These are phyloP conservation scores for Quercus cerris DNA, from an alignment of 306 rosid genomes.

Conservation along the genomic window DNA sequence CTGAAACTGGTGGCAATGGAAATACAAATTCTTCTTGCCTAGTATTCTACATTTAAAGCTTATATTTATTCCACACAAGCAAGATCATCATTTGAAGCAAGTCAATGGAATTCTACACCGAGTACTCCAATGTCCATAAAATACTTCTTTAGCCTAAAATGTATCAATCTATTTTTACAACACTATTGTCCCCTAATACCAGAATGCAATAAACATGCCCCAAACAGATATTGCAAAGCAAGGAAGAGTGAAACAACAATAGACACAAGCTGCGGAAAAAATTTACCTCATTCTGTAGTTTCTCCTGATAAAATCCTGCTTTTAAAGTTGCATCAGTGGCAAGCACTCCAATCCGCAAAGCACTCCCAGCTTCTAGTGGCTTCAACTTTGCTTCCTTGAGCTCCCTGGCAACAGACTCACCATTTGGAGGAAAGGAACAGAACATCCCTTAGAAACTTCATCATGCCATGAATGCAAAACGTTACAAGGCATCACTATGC, in stretches of 20 bases:
- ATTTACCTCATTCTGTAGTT: slow-evolving; percentile 73
- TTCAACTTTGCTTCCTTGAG: slow-evolving; percentile 83
- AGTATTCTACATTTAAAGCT: neutral
- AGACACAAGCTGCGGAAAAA: neutral
- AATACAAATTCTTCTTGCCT: neutral
- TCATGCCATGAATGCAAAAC: slow-evolving; percentile 79
- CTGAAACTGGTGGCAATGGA: neutral
- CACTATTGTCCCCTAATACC: neutral
- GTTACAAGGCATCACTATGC: slow-evolving; percentile 86
- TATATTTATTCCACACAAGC: neutral
- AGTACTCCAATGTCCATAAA: neutral
- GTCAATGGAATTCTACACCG: neutral
- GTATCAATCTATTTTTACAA: neutral
- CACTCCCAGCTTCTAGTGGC: slow-evolving; percentile 83
- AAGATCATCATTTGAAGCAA: neutral
- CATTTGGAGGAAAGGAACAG: slow-evolving; percentile 71
- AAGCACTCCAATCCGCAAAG: slow-evolving; percentile 68
- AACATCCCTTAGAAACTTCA: slow-evolving; percentile 58
- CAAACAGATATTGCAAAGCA: neutral
- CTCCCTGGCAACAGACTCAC: slow-evolving; percentile 73
- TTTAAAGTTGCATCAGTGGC: slow-evolving; percentile 57
- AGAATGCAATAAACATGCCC: neutral
- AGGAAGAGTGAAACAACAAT: neutral
- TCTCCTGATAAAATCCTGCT: slow-evolving; percentile 75
- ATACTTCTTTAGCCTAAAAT: neutral